Base-by-base conservation (phyloP, 1,284 basidiomycete species). In the Rhodotorula glutinis region DNA sequence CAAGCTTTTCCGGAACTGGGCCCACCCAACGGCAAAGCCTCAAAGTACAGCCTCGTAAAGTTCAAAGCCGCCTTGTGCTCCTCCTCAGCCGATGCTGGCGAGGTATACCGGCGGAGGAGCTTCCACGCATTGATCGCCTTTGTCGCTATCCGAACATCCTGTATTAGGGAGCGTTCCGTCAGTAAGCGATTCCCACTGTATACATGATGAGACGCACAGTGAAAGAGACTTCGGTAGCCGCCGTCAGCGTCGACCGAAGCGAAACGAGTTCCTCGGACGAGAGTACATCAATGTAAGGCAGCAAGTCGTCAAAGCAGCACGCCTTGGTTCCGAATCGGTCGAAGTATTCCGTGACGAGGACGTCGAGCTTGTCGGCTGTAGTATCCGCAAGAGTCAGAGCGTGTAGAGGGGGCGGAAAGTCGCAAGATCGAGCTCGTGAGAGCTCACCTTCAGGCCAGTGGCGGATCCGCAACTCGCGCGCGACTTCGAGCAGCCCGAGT, bases 281-380 rank as follows among this genome's bases (percentile, higher is more conserved):
- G 0, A 76, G 71, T 7, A 88, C 78, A 13, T 85, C 77, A 7
- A 80, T 73, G 75, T 88, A 92, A 8, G 85, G 85, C 70, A 83
- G 83, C 53, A 95, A 79, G 74, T 95, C 92, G 78, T 93, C 91
- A 70, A 86, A 90, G 77, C 90, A 92, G 77, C 88, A 91, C 9
- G 87, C 81, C 78, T 92, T 95, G 76, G 86, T 85, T 17, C 88
- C 87, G 75, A 92, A 86, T 65, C 81, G 81, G 49, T 84, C 81
- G 75, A 91, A 86, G 77, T 94, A 95, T 55, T 82, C 79, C 73
- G 85, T 40, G 17, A 78, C 59, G 30, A 78, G 73, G 1, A 65
- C n/a, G 17, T 52, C 29, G 8, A 75, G 60, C 41, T 61, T 82
- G 74, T 66, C 86, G 74, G 29, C 79, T 86, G 85, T 86, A 43